These are phyloP conservation scores for Leishmania martiniquensis DNA, from an alignment of 208 protist genomes.

Conservation along the genomic window DNA sequence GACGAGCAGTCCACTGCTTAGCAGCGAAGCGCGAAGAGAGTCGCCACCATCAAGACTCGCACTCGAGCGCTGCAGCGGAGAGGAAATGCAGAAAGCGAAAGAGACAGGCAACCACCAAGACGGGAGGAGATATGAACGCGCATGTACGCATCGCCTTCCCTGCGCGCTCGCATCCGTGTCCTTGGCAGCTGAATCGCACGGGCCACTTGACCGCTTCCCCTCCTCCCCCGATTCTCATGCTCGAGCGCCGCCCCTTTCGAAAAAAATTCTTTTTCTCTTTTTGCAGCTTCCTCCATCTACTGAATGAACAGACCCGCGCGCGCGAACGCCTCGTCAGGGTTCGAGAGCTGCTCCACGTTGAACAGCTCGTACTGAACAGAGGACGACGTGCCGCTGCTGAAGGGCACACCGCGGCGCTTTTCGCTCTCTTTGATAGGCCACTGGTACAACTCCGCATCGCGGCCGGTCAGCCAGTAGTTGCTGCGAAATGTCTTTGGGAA, in stretches of 20 bases:
- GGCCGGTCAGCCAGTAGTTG: slow-evolving; percentile 90
- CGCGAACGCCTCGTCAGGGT: slow-evolving; percentile 87
- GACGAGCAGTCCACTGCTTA: background rate
- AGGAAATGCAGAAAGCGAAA: background rate
- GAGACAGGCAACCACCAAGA: background rate
- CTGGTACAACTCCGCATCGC: slow-evolving; percentile 88
- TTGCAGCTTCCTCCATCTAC: slow-evolving; percentile 23
- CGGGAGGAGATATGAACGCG: background rate
- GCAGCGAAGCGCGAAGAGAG: background rate
- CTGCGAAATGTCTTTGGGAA: slow-evolving; percentile 75
- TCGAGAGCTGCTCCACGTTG: slow-evolving; percentile 90
- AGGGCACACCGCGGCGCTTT: slow-evolving; percentile 75
- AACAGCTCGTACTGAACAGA: slow-evolving; percentile 80
- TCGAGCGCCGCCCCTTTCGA: too few species aligned
- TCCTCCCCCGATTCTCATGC: background rate
- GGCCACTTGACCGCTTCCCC: background rate
- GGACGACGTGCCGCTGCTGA: slow-evolving; percentile 50
- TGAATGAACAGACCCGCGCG: slow-evolving; percentile 83
- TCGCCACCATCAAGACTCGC: background rate
- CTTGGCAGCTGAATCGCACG: background rate
- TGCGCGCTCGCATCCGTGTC: background rate
- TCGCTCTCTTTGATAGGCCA: slow-evolving; percentile 85
- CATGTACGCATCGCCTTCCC: background rate
- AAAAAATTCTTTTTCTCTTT: background rate
- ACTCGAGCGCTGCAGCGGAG: background rate